Evolutionary conservation across 352 stramenopile species (phyloP), one percentile per base, ranked within the genome.

Genomic region (Blastocystis sp.): DNA sequence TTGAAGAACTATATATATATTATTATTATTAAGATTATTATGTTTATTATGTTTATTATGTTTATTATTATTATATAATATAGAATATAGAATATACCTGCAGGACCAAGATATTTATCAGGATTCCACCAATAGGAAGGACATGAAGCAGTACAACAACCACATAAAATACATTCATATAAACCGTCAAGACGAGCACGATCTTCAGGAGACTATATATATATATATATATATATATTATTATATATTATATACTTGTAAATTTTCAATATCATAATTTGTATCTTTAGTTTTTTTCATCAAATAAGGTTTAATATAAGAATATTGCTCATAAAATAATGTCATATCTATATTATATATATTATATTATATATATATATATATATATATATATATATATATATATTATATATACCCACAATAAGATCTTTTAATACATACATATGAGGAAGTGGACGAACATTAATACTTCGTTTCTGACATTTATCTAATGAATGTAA

Each of bases 101-200:
- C 80, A 4, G 82, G 82, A 54, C 82, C 82, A 40, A 91, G 76
- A 75, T 91, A 91, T 76, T 88, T 91, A 70, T 90, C 82, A 3
- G 57, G 44, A 76, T 95, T 95, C 91, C 91, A 98, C 91, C 91
- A 98, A 77, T 98, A 98, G 46, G 78, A 93, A 23, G 91, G 90
- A 76, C 91, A 98, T 30, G 88, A 91, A 2, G 91, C 96, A 64
- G 76, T 90, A 77, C 91, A 98, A 76, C 91, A 98, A 19, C 89
- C 90, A 73, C 91, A 98, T 16, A 97, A 77, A 65, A 98, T 98
- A 74, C 90, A 98, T 77, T 98, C 91, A 73, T 98, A 98, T 88
- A 98, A 95, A 62, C 91, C 90, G 71, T 98, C 91, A 5, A 98
- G 76, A 72, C 96, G 96, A 76, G 93, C 92, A 55, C 91, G 80